Evolutionary conservation across 75 land plant genomes (phyloP), one percentile per base, ranked within the genome.

Genomic region (Picea glauca): DNA sequence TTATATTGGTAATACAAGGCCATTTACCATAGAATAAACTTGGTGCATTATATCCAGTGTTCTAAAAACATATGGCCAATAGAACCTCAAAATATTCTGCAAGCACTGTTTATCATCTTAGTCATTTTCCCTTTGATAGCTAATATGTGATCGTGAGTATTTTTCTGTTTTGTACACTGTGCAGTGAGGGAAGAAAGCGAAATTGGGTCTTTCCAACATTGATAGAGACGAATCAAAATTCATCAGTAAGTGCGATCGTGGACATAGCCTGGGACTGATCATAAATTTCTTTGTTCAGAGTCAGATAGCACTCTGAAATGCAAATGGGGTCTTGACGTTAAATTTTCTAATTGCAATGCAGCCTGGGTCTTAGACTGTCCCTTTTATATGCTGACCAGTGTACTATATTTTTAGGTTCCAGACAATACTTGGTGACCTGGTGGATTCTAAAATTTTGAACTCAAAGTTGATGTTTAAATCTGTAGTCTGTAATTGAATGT

Each of bases 161-260:
- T n/a, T n/a, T n/a, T n/a, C n/a, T n/a, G n/a, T n/a, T n/a, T n/a
- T n/a, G n/a, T n/a, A n/a, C 26, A 26, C 26, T 38, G 18, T 79
- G 74, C 89, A 92, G 98, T 83, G 98, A 94, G 81, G 98, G 95
- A 2, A 88, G 88, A 76, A 86, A 95, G 78, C 86, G 95, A 63
- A 85, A 88, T 80, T 94, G 98, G 98, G 85, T 86, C 33, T 88
- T 94, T 60, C 95, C 98, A 26, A 62, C 85, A 12, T 82, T 94
- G 74, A 30, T 11, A 35, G 84, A 83, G 59, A 62, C 72, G 33
- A 18, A 58, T 18, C 78, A 7, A 58, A 58, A 76, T 58, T 58
- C 46, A 38, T 50, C 11, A 2, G 32, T 75, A 46, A 75, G 58
- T 75, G 38, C 13, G 7, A 17, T 75, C 17, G 0, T 46, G 17